Evolutionary conservation across 495 filamentous ascomycete genomes (phyloP), one percentile per base, ranked within the genome.

Genomic region (Lindgomyces ingoldianus): DNA sequence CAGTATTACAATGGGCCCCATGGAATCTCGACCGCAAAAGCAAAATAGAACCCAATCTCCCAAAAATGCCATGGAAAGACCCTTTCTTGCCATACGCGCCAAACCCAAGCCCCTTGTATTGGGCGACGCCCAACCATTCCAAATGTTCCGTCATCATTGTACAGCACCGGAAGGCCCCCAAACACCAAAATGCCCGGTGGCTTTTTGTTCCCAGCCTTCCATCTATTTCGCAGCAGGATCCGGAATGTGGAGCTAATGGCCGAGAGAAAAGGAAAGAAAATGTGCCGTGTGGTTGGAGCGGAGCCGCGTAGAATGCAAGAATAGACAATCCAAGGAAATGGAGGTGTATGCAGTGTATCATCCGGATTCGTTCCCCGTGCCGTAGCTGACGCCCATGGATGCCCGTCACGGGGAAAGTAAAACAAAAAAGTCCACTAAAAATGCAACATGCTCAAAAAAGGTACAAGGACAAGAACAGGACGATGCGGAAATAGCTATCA

Each of bases 21-120:
- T 54, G 16, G 11, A 11, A 22, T 50, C 52, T 63, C 26, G 52
- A 36, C 44, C 50, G 61, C 52, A 64, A 64, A 65, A 65, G 62
- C 54, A 65, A 64, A 9, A 11, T 16, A 21, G 41, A 57, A 26
- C 30, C 24, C 42, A 54, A 27, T 48, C 10, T 19, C 41, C 21
- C 6, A n/a, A 53, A 54, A 29, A 65, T 50, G 47, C 47, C 47
- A 50, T 50, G 14, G 14, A 39, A 39, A 39, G 49, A 22, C 14
- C 21, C 10, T 3, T 25, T 39, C 33, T 39, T 39, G 33, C 33
- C 33, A 39, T 6, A 14, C 33, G 33, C 33, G 33, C 33, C 33
- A 14, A 39, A 39, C 6, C 33, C 33, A 39, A 6, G 6, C 33
- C 33, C 33, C 33, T 14, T 39, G 33, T 39, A 39, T 39, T 14